Evolutionary conservation across 2,329 filamentous ascomycete species (phyloP).

Genomic region (Ophiosphaerella korrae): DNA sequence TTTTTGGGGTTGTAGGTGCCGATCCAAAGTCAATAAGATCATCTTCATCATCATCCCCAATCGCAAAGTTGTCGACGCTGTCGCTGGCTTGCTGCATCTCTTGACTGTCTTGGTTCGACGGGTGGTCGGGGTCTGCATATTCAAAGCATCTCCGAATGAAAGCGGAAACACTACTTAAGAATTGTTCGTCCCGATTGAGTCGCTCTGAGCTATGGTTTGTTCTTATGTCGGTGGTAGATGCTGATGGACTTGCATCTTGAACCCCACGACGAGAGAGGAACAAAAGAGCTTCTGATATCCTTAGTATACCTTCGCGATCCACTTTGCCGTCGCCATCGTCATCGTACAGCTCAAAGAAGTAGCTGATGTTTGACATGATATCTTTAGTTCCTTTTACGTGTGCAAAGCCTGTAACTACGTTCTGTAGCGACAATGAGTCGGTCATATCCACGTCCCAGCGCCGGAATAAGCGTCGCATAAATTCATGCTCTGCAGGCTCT

Average conservation of each 20-base stretch:
- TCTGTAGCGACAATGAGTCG: conserved; percentile 81
- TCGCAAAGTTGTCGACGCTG: conserved; percentile 67
- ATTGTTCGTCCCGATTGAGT: conserved; percentile 77
- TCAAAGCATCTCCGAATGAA: conserved; percentile 98
- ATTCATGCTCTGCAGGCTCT: conserved; percentile 90
- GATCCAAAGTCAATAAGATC: conserved; percentile 65
- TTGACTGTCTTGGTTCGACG: conserved; percentile 58
- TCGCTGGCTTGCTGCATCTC: conserved; percentile 35
- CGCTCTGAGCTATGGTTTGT: conserved; percentile 44
- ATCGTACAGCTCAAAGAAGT: conserved; percentile 97
- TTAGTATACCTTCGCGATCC: conserved; percentile 90
- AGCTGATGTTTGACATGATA: conserved; percentile 97
- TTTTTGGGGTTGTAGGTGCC: conserved; percentile 36
- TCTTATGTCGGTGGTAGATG: conserved; percentile 60
- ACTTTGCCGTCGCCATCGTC: conserved; percentile 90
- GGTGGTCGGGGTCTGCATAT: conserved; percentile 89
- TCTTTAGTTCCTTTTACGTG: conserved; percentile 91
- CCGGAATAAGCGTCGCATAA: conserved; percentile 83
- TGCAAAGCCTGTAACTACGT: conserved; percentile 89
- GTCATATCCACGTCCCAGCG: conserved; percentile 84
- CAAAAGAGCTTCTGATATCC: conserved; percentile 90
- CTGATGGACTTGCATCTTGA: conserved; percentile 73
- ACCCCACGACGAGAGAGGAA: conserved; percentile 91
- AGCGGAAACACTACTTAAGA: conserved; percentile 89
- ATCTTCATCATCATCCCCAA: conserved; percentile 72